Evolutionary conservation across 2,329 filamentous ascomycete species (phyloP).

Genomic region (Penicillium sp.): DNA sequence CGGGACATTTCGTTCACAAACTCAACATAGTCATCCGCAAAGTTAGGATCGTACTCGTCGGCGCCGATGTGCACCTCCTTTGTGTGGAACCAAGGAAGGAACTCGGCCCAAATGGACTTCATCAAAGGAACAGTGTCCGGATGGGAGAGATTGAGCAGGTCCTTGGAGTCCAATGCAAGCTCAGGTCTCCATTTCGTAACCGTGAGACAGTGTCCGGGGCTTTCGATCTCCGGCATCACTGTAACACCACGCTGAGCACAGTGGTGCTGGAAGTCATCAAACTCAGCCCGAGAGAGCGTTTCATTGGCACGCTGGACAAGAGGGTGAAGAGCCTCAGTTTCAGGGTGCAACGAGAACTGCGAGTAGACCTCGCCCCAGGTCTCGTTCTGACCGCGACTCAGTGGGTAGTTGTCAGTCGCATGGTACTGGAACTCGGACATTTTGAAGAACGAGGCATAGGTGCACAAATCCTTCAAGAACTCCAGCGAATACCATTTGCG

Average conservation of each 20-base stretch:
- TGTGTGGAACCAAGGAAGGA: slow-evolving; percentile 56
- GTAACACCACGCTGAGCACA: slow-evolving; percentile 58
- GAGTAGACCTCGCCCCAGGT: slow-evolving; percentile 53
- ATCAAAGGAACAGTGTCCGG: slow-evolving; percentile 55
- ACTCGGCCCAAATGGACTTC: slow-evolving; percentile 55
- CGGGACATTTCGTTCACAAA: slow-evolving; percentile 54
- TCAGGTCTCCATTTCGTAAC: slow-evolving; percentile 61
- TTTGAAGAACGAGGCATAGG: slow-evolving; percentile 62
- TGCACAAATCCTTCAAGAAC: slow-evolving; percentile 58
- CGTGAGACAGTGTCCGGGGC: slow-evolving; percentile 56
- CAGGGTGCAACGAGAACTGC: slow-evolving; percentile 55
- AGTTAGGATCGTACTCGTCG: slow-evolving; percentile 52
- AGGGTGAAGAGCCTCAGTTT: slow-evolving; percentile 47
- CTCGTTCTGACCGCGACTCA: slow-evolving; percentile 49
- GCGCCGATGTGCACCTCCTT: slow-evolving; percentile 58
- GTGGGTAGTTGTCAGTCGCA: slow-evolving; percentile 57
- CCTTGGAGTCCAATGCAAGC: slow-evolving; percentile 50
- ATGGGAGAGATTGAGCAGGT: slow-evolving; percentile 56
- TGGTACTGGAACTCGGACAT: slow-evolving; percentile 60
- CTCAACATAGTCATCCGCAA: slow-evolving; percentile 50
- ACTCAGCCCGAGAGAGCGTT: slow-evolving; percentile 52
- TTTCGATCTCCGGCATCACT: slow-evolving; percentile 59
- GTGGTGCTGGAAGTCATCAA: slow-evolving; percentile 52
- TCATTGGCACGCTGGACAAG: slow-evolving; percentile 55
- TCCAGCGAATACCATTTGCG: slow-evolving; percentile 57